A percentile compares a stretch with the other conserved stretches of the same genome.
Conservation (phyloP, 108 stramenopile species). For the Cyclotella distinguenda region DNA sequence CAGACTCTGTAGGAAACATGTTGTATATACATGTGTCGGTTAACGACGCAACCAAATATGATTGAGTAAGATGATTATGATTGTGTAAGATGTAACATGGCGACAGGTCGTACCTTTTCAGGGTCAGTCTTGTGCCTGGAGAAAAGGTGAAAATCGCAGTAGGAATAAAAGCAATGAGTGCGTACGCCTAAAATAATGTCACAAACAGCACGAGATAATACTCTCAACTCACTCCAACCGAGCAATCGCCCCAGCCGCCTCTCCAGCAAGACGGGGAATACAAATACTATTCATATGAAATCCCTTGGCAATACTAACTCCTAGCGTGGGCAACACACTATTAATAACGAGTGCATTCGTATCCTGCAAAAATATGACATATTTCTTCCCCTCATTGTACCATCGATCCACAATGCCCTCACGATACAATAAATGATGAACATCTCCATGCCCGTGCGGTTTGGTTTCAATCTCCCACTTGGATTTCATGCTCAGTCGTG, state of each 20-base stretch:
- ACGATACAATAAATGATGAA: constrained; percentile 89
- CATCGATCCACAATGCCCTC: constrained; percentile 87
- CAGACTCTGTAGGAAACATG: constrained; percentile 63
- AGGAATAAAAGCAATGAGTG: not conserved
- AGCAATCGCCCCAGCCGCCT: constrained; percentile 98
- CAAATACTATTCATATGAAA: constrained; percentile 98
- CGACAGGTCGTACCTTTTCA: constrained; percentile 47
- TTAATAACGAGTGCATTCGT: constrained; percentile 98
- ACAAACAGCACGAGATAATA: not conserved
- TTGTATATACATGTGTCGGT: too few relatives aligned
- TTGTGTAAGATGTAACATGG: not conserved
- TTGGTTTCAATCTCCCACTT: constrained; percentile 92
- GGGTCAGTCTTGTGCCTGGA: constrained; percentile 86
- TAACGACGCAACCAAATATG: too few relatives aligned
- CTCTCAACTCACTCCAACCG: constrained; percentile 83
- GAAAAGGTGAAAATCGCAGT: not conserved
- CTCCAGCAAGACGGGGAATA: constrained; percentile 94
- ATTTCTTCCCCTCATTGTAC: constrained; percentile 77
- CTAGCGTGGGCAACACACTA: constrained; percentile 90
- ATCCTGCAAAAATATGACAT: constrained; percentile 98
- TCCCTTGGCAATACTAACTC: constrained; percentile 83
- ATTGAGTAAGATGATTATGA: not conserved
- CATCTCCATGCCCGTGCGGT: constrained; percentile 99
- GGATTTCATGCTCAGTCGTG: constrained; percentile 85
- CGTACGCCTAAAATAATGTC: not conserved